A percentile compares a stretch with the other conserved stretches of the same genome.
Conservation (phyloP, 139 green algal genomes). For the Micromonas commoda region DNA sequence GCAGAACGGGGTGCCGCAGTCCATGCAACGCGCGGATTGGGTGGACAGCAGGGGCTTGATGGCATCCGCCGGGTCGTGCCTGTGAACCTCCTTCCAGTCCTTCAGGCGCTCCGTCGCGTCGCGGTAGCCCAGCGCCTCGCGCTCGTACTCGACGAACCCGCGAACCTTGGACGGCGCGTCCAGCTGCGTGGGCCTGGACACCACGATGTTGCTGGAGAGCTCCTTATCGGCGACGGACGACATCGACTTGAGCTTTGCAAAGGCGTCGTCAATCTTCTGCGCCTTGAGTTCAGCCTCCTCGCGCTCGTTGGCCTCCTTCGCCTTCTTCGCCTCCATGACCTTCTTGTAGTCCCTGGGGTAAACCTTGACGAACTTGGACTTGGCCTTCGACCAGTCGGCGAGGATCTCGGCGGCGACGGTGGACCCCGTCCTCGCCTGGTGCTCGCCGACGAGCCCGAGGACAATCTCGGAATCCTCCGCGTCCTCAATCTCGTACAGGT, state of each 20-base stretch:
- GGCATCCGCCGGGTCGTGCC: conserved; percentile 26
- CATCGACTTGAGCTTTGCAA: not conserved
- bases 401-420: conserved; percentile 48
- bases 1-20: conserved; percentile 95
- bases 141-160: conserved; percentile 85
- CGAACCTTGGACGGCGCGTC: conserved; percentile 56
- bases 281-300: not conserved
- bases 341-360: conserved; percentile 46
- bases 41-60: conserved; percentile 71
- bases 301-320: conserved; percentile 30
- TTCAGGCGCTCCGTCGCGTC: conserved; percentile 67
- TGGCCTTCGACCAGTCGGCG: conserved; percentile 55
- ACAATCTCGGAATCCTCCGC: conserved; percentile 31
- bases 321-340: conserved; percentile 40
- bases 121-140: conserved; percentile 76
- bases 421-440: not conserved
- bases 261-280: not conserved
- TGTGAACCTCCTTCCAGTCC: conserved; percentile 84
- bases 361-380: conserved; percentile 64
- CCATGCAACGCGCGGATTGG: conserved; percentile 89
- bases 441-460: conserved; percentile 38
- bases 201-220: not conserved
- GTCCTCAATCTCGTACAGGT: conserved; percentile 63
- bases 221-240: not conserved
- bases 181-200: not conserved